Conservation (phyloP, 805 yeast genomes). For the Lipomyces orientalis region DNA sequence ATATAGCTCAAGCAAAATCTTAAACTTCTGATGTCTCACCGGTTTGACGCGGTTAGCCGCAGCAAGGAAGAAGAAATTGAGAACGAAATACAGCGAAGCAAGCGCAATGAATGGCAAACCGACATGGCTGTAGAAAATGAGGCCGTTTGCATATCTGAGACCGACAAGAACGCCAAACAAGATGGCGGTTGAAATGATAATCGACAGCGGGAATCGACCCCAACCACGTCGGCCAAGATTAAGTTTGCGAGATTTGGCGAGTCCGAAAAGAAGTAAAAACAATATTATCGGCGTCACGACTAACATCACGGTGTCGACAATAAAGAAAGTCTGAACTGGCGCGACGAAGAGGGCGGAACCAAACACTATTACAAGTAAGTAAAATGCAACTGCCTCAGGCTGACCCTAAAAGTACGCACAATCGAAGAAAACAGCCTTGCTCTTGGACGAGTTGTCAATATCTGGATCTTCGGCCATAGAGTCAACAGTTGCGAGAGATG, state of each 20-base stretch:
- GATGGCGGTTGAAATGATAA: conserved; percentile 52
- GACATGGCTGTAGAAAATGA: conserved; percentile 58
- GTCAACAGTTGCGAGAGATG: conserved; percentile 64
- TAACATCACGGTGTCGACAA: conserved; percentile 60
- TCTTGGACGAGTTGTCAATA: conserved; percentile 42
- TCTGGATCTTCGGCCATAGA: conserved; percentile 53
- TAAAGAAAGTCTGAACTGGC: conserved; percentile 48
- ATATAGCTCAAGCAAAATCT: conserved; percentile 60
- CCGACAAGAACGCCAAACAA: conserved; percentile 50
- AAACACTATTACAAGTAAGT: conserved; percentile 22
- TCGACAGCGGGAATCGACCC: conserved; percentile 66
- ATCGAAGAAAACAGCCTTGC: conserved; percentile 66
- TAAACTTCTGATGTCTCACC: conserved; percentile 64
- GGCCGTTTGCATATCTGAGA: conserved; percentile 54
- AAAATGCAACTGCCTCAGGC: too few species aligned
- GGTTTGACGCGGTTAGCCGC: conserved; percentile 52
- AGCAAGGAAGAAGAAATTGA: conserved; percentile 64
- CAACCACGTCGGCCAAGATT: conserved; percentile 51
- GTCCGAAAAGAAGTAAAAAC: conserved; percentile 51
- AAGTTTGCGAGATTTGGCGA: conserved; percentile 35
- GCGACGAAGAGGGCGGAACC: conserved; percentile 36
- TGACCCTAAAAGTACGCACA: conserved; percentile 18
- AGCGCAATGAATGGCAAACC: conserved; percentile 56
- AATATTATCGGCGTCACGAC: conserved; percentile 61
- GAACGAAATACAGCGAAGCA: conserved; percentile 55